Evolutionary conservation across 2,329 filamentous ascomycete species (phyloP), one percentile per base, ranked within the genome.

Genomic region (Dactylellina parvicollis): DNA sequence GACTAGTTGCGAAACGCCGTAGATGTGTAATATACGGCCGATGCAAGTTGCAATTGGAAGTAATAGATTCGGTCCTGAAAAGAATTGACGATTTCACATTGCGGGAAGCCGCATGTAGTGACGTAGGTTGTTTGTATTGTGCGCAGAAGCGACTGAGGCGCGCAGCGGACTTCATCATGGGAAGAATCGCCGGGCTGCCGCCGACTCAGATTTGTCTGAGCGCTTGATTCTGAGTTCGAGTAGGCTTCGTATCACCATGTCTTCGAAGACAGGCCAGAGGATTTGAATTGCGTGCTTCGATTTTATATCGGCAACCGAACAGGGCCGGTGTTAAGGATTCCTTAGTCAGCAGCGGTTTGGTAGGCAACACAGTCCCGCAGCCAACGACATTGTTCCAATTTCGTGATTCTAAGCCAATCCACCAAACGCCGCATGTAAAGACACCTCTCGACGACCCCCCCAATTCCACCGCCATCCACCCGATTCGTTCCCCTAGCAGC

Each of bases 361-460:
- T n/a, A n/a, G n/a, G n/a, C n/a, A n/a, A n/a, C n/a, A n/a, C n/a
- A n/a, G n/a, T n/a, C n/a, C n/a, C n/a, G n/a, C 59, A 55, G 59
- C 69, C 67, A 72, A 72, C 67, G 67, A 65, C 67, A 72, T 72
- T 59, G 65, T 73, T 73, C 44, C 60, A 54, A 60, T 65, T 60
- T 60, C 69, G 57, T 60, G 54, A 59, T 72, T 44, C 50, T 54
- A 65, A 60, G 54, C 54, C 49, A 32, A 24, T 47, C 62, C 22
- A 28, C 28, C 24, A 52, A 61, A 50, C 36, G 50, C 18, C 60
- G 60, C 60, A 66, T 65, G 59, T 57, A 59, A 65, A 72, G 36
- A 65, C 69, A 22, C 60, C 44, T 47, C 24, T 60, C 60, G 60
- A 65, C 34, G 34, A 24, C 26, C 44, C 46, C 4, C 26, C 20